These are phyloP conservation scores for Metrosideros polymorpha DNA, from an alignment of 441 rosid genomes.

Conservation along the genomic window DNA sequence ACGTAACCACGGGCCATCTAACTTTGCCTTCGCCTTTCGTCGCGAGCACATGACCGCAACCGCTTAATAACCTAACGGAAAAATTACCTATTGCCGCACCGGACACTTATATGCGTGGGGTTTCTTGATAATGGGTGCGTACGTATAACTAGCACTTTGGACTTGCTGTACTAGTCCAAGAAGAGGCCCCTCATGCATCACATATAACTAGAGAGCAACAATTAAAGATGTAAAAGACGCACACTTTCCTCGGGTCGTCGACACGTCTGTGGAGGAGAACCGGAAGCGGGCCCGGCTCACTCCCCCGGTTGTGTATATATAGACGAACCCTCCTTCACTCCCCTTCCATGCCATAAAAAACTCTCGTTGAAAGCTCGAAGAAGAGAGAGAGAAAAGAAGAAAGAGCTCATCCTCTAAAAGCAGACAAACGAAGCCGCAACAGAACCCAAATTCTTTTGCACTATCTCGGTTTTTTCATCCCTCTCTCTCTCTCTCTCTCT, in stretches of 20 bases:
- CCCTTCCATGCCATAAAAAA: neutral
- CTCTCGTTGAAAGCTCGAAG: neutral
- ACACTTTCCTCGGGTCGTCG: neutral
- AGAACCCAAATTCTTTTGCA: neutral
- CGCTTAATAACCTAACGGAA: neutral
- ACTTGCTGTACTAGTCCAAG: neutral
- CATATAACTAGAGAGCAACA: neutral
- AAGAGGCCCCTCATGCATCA: neutral
- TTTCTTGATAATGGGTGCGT: neutral
- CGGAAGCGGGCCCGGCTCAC: neutral
- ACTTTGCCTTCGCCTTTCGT: neutral
- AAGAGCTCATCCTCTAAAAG: neutral
- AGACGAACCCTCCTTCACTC: neutral
- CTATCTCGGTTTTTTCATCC: neutral
- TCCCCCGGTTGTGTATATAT: neutral
- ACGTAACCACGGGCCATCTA: neutral
- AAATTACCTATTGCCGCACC: neutral
- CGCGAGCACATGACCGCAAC: neutral
- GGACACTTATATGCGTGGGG: neutral
- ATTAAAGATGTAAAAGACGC: neutral
- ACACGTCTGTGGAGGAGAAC: neutral
- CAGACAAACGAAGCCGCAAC: neutral
- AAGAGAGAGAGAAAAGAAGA: neutral
- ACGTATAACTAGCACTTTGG: neutral
- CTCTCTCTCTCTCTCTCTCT: neutral